phyloP scores from a whole-genome alignment of 1,284 basidiomycete genomes.

The Ustilago sp. region DNA sequence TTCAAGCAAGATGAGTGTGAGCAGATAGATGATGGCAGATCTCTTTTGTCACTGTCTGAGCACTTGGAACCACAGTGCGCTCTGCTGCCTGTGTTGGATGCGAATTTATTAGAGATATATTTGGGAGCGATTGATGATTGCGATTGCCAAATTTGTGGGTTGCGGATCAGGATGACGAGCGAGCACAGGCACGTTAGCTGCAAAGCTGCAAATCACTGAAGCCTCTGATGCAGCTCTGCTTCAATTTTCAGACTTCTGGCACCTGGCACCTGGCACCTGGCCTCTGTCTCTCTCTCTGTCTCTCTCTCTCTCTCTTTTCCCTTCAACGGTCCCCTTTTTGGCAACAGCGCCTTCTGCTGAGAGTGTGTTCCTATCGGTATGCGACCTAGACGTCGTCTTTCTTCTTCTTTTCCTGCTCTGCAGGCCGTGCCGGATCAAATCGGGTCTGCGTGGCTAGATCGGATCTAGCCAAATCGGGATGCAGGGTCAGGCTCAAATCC shows the following conservation, averaged over 20 bases:
- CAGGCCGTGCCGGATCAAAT: neutral
- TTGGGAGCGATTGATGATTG: constrained; percentile 1
- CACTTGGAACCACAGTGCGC: neutral
- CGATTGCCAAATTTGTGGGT: constrained; percentile 2
- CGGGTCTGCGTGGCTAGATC: constrained; percentile 1
- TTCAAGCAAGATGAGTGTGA: constrained; percentile 1
- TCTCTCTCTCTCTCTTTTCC: too few relatives aligned
- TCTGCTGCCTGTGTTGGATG: constrained; percentile 12
- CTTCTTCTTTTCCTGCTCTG: neutral
- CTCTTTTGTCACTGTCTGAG: neutral
- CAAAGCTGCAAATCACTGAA: constrained; percentile 72
- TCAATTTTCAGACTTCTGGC: neutral
- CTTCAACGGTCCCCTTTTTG: neutral
- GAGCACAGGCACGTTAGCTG: constrained; percentile 60
- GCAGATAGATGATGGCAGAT: constrained; percentile 11
- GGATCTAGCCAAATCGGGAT: constrained; percentile 6
- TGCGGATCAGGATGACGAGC: constrained; percentile 44
- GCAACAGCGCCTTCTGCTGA: neutral
- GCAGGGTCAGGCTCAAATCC: constrained; percentile 18
- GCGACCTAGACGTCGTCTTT: constrained; percentile 4
- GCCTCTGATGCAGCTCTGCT: neutral
- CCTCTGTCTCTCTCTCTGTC: neutral
- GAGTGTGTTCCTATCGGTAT: neutral
- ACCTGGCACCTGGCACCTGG: neutral
- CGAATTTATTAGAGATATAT: constrained; percentile 8